These are phyloP conservation scores for Venturia effusa DNA, from an alignment of 2,329 filamentous ascomycete species.

Conservation along the genomic window DNA sequence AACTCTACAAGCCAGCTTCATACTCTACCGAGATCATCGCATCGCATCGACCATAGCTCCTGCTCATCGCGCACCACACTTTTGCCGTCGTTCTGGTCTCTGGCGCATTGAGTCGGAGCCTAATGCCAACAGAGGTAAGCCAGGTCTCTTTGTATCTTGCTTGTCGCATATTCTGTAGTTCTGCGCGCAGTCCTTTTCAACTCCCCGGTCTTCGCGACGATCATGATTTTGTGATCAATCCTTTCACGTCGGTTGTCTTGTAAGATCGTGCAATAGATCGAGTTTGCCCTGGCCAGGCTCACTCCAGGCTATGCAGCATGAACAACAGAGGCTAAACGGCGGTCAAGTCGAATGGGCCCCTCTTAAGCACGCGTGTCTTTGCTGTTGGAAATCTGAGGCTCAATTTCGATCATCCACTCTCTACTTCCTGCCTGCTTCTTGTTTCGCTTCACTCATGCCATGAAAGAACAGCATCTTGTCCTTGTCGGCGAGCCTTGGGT, in stretches of 20 bases:
- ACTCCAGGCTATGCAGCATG: not conserved
- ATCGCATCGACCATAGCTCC: not conserved
- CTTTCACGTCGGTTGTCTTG: not conserved
- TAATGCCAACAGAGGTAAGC: not conserved
- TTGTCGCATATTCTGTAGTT: not conserved
- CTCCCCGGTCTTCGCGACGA: not conserved
- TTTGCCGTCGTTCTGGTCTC: not conserved
- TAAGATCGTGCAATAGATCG: not conserved
- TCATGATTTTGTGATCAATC: not conserved
- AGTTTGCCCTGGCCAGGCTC: not conserved
- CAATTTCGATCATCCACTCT: not conserved
- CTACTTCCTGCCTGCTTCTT: not conserved
- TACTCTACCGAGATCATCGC: not conserved
- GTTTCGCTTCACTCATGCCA: not conserved
- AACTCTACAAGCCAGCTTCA: not conserved
- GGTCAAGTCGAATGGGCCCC: not conserved
- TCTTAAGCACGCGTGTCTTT: not conserved
- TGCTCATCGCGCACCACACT: not conserved
- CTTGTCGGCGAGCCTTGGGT: not conserved
- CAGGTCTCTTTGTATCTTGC: not conserved
- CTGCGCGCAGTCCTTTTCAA: not conserved
- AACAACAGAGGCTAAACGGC: not conserved
- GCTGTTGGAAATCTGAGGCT: not conserved
- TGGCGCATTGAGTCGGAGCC: not conserved
- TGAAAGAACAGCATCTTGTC: not conserved